Conservation (phyloP, 2,329 filamentous ascomycete species). For the Epichloe brachyelytri region DNA sequence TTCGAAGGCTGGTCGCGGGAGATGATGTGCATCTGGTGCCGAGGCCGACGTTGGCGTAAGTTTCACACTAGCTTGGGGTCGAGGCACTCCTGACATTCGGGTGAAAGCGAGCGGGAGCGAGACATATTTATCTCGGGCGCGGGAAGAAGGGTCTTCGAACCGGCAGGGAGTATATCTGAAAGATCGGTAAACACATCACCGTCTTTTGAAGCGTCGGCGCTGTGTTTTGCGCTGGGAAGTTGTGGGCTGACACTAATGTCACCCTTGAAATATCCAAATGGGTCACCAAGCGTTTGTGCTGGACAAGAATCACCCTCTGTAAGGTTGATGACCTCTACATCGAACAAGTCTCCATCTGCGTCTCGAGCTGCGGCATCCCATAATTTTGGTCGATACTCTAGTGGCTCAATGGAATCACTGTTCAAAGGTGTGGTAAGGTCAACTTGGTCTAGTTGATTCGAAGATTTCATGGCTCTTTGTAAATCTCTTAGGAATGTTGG, state of each 20-base stretch:
- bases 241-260: conserved; percentile 3
- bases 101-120: background rate
- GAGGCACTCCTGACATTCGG: background rate
- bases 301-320: conserved; percentile 27
- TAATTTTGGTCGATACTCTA: conserved; percentile 29
- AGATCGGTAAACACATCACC: conserved; percentile 13
- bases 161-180: conserved; percentile 13
- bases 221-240: background rate
- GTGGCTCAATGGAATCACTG: conserved; percentile 23
- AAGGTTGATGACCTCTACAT: conserved; percentile 49
- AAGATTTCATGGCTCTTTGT: conserved; percentile 47
- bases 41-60: background rate
- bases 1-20: conserved; percentile 41
- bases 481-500: conserved; percentile 51
- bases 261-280: conserved; percentile 24
- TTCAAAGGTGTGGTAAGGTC: conserved; percentile 27
- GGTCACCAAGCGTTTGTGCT: conserved; percentile 16
- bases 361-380: conserved; percentile 64
- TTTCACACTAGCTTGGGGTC: background rate
- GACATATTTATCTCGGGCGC: background rate
- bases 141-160: background rate
- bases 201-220: background rate
- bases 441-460: conserved; percentile 32
- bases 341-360: conserved; percentile 48
- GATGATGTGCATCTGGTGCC: background rate